Base-by-base conservation (phyloP, 495 filamentous ascomycete species). In the Pyronema omphalodes region DNA sequence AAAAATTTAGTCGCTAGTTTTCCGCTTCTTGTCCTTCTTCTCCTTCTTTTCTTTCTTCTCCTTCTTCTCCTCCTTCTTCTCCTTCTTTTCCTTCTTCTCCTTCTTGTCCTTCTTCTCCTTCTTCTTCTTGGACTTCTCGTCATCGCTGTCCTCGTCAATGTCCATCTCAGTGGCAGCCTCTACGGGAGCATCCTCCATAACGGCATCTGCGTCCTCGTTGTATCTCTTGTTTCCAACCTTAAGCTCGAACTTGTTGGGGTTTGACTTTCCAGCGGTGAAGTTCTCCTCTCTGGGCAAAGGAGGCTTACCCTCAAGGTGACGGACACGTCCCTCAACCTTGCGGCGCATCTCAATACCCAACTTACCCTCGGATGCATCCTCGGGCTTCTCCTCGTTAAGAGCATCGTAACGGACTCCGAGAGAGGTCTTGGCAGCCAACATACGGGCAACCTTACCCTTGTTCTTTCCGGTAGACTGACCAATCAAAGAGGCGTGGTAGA, bases 381-480 rank as follows among this genome's bases (percentile, higher is more conserved):
- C 87, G 66, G 96, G 88, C 60, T 99, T 93, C 35, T 86, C 81
- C 48, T 93, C 86, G 29, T 81, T 79, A 29, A 95, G 78, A 33
- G 91, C 82, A 70, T 99, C 91, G 37, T 93, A 84, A 71, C 91
- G 86, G 47, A 94, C 72, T 75, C 88, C 87, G 18, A 96, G 78
- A 17, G 91, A 83, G 9, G 91, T 79, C 73, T 94, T 96, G 58
- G 88, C 79, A 49, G 91, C 86, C 39, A 99, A 76, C 73, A 95
- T 86, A 70, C 91, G 82, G 11, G 91, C 91, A 66, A 99, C 94
- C 74, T 99, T 99, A 59, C 91, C 91, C 81, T 99, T 99, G 72
- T 96, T 96, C 71, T 82, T 84, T 58, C 93, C 91, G 23, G 84
- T 89, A 19, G 93, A 89, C 71, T 99, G 91, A 44, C 91, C 91